Base-by-base conservation (phyloP, 805 yeast species). In the Ogataea pignaliae region DNA sequence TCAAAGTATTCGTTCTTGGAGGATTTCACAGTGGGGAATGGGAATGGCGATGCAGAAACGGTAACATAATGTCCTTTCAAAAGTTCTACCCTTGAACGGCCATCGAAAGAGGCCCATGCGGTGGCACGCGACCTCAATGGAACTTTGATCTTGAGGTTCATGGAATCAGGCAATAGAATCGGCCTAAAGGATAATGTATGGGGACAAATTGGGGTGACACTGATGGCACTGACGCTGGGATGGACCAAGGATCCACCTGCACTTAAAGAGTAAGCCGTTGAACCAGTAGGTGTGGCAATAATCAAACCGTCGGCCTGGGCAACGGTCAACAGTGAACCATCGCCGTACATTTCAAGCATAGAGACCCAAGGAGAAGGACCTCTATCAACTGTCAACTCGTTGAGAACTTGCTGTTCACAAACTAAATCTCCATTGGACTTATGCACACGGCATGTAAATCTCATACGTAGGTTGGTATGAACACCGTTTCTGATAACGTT, bases 81-180 rank as follows among this genome's bases (percentile, higher is more conserved):
- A 38, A 93, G 66, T 61, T 93, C 96, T 3, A 88, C 83, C 35
- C 98, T 71, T 17, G 82, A 81, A 53, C 93, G 82, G 11, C 99
- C 99, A 65, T 93, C 99, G 61, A 93, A 93, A 1, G 97, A 83
- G 1, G 95, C 95, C 95, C 96, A 93, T 0, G 98, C 97, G 0
- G 96, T 87, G 5, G 93, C 80, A 41, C 99, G 69, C 36, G 96
- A 83, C 42, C 80, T 68, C 2, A 60, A 42, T 0, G 98, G 96
- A 3, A 89, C 95, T 55, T 84, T 85, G 5, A 91, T 85, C 55
- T 79, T 83, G 46, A 91, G 67, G 21, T 76, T 72, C 90, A 90
- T 88, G n/a, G 93, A 85, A 63, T 91, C 98, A 0, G 98, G 98
- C 28, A 91, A 70, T 45, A 91, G 72, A 43, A 91, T 85, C 3